phyloP scores from a whole-genome alignment of 73 alveolate species.

The Paramecium biaurelia region DNA sequence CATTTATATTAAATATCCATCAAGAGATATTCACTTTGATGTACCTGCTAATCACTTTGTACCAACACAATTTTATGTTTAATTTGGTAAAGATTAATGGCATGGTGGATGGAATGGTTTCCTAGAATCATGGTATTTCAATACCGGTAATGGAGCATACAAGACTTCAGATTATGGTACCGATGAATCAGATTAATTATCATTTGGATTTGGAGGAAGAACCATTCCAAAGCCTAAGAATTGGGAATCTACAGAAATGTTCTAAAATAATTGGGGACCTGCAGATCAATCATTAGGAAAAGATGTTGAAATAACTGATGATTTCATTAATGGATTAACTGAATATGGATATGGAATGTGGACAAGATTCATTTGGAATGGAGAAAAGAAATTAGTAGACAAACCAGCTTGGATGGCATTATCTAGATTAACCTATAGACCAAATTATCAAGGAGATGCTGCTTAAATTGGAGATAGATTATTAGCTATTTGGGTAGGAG shows the following conservation, averaged over 20 bases:
- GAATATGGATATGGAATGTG: constrained; percentile 53
- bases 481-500: neutral
- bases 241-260: neutral
- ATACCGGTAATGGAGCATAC: constrained; percentile 30
- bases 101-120: constrained; percentile 14
- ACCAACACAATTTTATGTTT: neutral
- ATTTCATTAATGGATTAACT: constrained; percentile 16
- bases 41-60: neutral
- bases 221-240: neutral
- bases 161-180: neutral
- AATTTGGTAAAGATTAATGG: neutral
- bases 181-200: neutral
- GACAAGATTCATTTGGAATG: constrained; percentile 48
- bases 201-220: constrained; percentile 45
- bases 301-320: neutral
- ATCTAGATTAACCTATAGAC: constrained; percentile 12
- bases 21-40: neutral
- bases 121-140: neutral
- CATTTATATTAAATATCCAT: neutral
- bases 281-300: neutral
- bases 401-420: constrained; percentile 48
- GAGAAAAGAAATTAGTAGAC: neutral
- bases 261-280: neutral
- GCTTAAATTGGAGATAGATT: constrained; percentile 1
- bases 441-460: constrained; percentile 26